Evolutionary conservation across 2,329 filamentous ascomycete genomes (phyloP).

Genomic region (Fusarium sp.): DNA sequence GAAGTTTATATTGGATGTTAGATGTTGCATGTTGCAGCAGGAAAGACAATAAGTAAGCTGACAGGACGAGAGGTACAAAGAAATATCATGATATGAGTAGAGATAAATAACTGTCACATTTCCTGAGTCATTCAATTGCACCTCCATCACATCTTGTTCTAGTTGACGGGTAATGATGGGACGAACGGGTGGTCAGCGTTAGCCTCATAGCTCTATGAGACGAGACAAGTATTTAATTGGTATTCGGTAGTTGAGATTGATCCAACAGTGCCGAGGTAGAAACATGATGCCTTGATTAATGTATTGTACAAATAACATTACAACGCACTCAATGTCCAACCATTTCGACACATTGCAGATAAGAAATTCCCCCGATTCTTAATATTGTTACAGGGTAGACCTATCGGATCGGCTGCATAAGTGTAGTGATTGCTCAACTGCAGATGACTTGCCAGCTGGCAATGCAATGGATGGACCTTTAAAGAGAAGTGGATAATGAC

Average conservation of each 20-base stretch:
- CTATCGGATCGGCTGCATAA: conserved; percentile 32
- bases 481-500: conserved; percentile 35
- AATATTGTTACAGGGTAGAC: conserved; percentile 34
- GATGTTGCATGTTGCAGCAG: neutral
- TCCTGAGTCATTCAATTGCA: neutral
- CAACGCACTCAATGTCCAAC: neutral
- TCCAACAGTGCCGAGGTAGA: neutral
- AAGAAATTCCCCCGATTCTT: neutral
- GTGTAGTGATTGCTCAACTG: conserved; percentile 20
- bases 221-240: neutral
- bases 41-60: neutral
- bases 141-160: neutral
- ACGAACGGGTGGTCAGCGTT: neutral
- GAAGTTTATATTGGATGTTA: neutral
- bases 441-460: conserved; percentile 48
- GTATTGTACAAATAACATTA: neutral
- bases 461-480: conserved; percentile 25
- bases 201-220: neutral
- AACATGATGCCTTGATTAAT: neutral
- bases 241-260: neutral
- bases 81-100: neutral
- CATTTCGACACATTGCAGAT: neutral
- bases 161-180: neutral
- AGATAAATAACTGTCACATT: neutral
- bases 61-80: neutral